These are phyloP conservation scores for Thinopyrum elongatum DNA, from an alignment of 176 grass and related monocot genomes.

Conservation along the genomic window DNA sequence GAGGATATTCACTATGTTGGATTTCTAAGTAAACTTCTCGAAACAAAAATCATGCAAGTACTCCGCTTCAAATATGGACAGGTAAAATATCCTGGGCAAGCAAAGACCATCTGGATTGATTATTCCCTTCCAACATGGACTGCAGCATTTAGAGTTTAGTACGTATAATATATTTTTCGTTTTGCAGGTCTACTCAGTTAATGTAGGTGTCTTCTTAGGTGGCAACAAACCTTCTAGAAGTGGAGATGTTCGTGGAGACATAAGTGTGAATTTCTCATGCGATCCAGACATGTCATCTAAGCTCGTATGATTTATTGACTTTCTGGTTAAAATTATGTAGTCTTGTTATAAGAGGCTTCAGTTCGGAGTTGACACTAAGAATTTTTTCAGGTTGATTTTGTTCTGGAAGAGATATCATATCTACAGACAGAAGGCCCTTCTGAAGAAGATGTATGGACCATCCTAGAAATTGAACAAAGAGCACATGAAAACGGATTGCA, in stretches of 20 bases:
- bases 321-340: slow-evolving; percentile 1
- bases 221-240: slow-evolving; percentile 98
- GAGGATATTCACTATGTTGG: slow-evolving; percentile 98
- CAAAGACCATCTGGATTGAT: slow-evolving; percentile 12
- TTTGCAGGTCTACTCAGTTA: slow-evolving; percentile 91
- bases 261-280: slow-evolving; percentile 96
- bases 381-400: slow-evolving; percentile 82
- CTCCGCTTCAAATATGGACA: slow-evolving; percentile 99
- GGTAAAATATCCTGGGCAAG: slow-evolving; percentile 42
- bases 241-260: slow-evolving; percentile 87
- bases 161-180: slow-evolving; percentile 16
- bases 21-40: slow-evolving; percentile 96
- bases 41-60: slow-evolving; percentile 98
- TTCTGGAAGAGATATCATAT: slow-evolving; percentile 88
- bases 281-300: slow-evolving; percentile 92
- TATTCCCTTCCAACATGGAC: neutral
- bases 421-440: slow-evolving; percentile 83
- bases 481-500: slow-evolving; percentile 99
- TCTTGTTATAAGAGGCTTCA: slow-evolving; percentile 1
- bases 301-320: slow-evolving; percentile 51
- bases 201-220: slow-evolving; percentile 91
- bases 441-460: slow-evolving; percentile 74
- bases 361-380: slow-evolving; percentile 5
- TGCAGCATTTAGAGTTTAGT: slow-evolving; percentile 14
- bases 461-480: slow-evolving; percentile 98